Base-by-base conservation (phyloP, 2,329 filamentous ascomycete genomes). In the Aureobasidium sp. region DNA sequence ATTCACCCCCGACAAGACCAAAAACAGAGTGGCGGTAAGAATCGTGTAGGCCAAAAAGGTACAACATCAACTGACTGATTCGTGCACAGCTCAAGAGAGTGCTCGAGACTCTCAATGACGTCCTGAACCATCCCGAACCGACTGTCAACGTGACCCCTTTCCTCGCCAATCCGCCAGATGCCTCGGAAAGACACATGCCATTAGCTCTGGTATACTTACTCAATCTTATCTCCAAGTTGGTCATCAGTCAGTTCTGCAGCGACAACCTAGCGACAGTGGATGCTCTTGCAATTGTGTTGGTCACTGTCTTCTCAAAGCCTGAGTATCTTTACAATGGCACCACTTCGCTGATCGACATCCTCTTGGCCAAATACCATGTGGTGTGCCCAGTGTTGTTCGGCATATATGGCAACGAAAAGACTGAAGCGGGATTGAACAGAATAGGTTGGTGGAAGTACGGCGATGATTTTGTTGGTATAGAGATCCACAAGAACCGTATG, bases 351-450 rank as follows among this genome's bases (percentile, higher is more conserved):
- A 87, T 91, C 59, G 90, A 95, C 71, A 89, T 97, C 63, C 80
- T 97, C 34, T 87, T 96, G 69, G 87, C 92, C 61, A 97, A 97
- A 74, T 89, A 90, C 69, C 86, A 92, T 64, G 80, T 89, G 17
- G 81, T 84, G 3, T 96, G 91, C 69, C 93, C 94, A 0, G 87
- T 92, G 1, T 79, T 99, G 0, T 97, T 95, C 72, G 93, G 93
- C 20, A 84, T 92, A 66, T 82, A 84, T 47, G 92, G 90, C 27
- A 85, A 80, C 65, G 90, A 96, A 72, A 86, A 81, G 65, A 95
- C 87, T 0, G 82, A 85, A 50, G 78, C 79, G 12, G 91, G 90
- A 0, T 83, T 87, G 13, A 67, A 75, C 20, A 81, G 83, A n/a
- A 75, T 96, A 2, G 91, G 90, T 0, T 96, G 91, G 90, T 84